Percentiles rank a stretch among this genome's conserved stretches.
phyloP scores from a whole-genome alignment of 192 early-diverging fungal species.

The Powellomyces hirtus region DNA sequence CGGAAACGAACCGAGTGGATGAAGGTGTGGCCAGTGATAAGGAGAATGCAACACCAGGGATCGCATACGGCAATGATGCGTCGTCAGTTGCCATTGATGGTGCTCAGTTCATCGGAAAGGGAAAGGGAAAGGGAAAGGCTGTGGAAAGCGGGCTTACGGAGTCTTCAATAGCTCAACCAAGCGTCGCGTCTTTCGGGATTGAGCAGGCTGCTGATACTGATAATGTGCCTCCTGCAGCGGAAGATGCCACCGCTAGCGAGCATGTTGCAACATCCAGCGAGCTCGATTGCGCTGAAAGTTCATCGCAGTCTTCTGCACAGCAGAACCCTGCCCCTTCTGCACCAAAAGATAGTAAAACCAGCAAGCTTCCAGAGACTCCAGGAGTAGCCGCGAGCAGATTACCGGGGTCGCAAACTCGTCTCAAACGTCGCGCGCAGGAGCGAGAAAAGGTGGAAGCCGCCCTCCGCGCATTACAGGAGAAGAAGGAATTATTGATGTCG shows the following conservation, averaged over 20 bases:
- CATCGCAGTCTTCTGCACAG: not conserved
- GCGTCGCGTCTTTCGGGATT: too few species aligned
- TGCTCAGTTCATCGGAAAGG: too few species aligned
- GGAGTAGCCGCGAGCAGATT: not conserved
- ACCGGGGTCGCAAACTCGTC: not conserved
- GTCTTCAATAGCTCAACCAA: too few species aligned
- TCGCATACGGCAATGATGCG: too few species aligned
- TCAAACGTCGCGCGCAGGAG: not conserved
- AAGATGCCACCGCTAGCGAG: not conserved
- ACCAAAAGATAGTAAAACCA: too few species aligned
- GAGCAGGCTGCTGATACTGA: not conserved
- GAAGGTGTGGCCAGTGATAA: too few species aligned
- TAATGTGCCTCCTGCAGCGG: not conserved
- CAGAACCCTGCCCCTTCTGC: not conserved
- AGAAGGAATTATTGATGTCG: not conserved
- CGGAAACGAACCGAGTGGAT: too few species aligned
- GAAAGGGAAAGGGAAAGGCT: too few species aligned
- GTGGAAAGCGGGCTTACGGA: too few species aligned
- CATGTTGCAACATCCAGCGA: not conserved
- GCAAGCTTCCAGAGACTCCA: too few species aligned
- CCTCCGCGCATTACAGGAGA: not conserved
- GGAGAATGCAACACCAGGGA: too few species aligned
- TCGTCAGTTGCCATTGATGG: too few species aligned
- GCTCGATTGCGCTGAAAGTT: not conserved
- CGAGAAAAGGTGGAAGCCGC: not conserved